Conservation (phyloP, 805 yeast species). For the Metschnikowia drakensbergensis region DNA sequence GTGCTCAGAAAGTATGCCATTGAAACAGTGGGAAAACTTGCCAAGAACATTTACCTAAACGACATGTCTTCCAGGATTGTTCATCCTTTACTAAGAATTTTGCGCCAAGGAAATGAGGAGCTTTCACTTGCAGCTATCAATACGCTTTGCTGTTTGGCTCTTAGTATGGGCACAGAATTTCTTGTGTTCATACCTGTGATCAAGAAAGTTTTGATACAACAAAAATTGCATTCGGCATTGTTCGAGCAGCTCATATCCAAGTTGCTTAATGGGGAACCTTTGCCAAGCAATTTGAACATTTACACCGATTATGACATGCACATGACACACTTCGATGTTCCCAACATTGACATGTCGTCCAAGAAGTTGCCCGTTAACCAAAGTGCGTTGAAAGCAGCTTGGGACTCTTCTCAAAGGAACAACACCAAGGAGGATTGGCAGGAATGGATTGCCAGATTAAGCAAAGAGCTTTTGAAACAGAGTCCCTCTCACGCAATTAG, state of each 20-base stretch:
- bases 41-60: constrained; percentile 65
- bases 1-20: constrained; percentile 69
- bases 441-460: constrained; percentile 88
- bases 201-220: constrained; percentile 57
- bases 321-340: constrained; percentile 43
- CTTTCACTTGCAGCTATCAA: constrained; percentile 65
- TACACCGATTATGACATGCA: constrained; percentile 54
- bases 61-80: constrained; percentile 90
- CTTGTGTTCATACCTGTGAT: constrained; percentile 82
- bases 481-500: constrained; percentile 93
- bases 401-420: constrained; percentile 83
- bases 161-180: constrained; percentile 83
- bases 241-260: constrained; percentile 82
- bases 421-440: constrained; percentile 96
- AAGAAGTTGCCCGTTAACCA: constrained; percentile 71
- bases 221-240: constrained; percentile 63
- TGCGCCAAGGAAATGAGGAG: constrained; percentile 53
- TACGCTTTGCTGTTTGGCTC: constrained; percentile 68
- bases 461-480: constrained; percentile 82
- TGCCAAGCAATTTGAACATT: constrained; percentile 71
- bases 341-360: constrained; percentile 62
- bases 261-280: constrained; percentile 76
- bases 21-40: constrained; percentile 75
- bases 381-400: constrained; percentile 66
- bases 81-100: constrained; percentile 76